Conservation (phyloP, 352 stramenopile genomes). For the Blastocystis sp. region DNA sequence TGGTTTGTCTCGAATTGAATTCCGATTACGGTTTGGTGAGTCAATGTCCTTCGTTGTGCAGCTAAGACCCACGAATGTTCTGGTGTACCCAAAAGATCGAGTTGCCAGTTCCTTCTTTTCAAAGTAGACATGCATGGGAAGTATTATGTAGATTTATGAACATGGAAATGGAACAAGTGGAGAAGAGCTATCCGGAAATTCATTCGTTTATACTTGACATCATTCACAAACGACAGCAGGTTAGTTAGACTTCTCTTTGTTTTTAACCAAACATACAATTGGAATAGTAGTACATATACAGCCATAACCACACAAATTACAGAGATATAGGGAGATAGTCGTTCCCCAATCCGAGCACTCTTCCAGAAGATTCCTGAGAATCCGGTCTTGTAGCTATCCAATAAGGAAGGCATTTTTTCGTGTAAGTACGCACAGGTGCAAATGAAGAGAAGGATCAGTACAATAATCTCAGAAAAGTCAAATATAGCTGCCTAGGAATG, state of each 20-base stretch:
- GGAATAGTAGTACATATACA: slow-evolving; percentile 59
- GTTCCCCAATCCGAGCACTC: slow-evolving; percentile 37
- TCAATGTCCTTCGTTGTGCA: slow-evolving; percentile 1
- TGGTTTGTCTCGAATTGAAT: not conserved
- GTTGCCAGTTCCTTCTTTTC: not conserved
- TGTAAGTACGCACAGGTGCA: slow-evolving; percentile 37
- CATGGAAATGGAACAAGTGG: not conserved
- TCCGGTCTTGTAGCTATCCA: slow-evolving; percentile 40
- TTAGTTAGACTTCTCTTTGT: not conserved
- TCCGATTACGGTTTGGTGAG: not conserved
- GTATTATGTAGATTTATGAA: not conserved
- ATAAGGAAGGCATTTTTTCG: slow-evolving; percentile 35
- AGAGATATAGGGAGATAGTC: slow-evolving; percentile 52
- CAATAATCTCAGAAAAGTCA: slow-evolving; percentile 58
- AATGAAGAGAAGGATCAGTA: slow-evolving; percentile 48
- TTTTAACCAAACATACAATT: slow-evolving; percentile 14
- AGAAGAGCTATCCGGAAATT: not conserved
- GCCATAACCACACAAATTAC: slow-evolving; percentile 45
- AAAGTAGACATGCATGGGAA: not conserved
- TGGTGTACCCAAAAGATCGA: not conserved
- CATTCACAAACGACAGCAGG: not conserved
- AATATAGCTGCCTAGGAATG: slow-evolving; percentile 51
- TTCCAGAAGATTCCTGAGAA: slow-evolving; percentile 60
- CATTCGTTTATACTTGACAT: slow-evolving; percentile 2
- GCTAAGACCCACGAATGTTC: not conserved